Base-by-base conservation (phyloP, 2,329 filamentous ascomycete species). In the Helotiales sp. region DNA sequence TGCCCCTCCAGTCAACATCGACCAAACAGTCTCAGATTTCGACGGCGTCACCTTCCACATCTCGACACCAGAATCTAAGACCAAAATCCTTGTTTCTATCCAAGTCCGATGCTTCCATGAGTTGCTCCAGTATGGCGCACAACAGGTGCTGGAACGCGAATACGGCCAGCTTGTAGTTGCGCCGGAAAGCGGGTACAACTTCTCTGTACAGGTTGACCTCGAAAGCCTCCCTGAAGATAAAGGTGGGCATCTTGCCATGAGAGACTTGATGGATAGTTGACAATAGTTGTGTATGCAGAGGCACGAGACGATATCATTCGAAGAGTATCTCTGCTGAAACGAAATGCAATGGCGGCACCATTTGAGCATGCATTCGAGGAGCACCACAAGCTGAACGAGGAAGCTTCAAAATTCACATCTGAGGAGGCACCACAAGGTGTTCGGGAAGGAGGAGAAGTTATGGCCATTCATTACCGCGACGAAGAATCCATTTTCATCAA, bases 401-500 rank as follows among this genome's bases (percentile, higher is more conserved):
- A 93, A 69, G 93, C 95, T 6, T 90, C 91, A 46, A 91, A 93
- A 71, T 98, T 95, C 73, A 96, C 91, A 34, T 91, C 90, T 2
- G 95, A 99, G 75, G 90, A 93, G 61, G 95, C 96, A 53, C 95
- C 95, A 0, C 91, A 96, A 73, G 93, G 93, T 62, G 81, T 97
- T 29, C 80, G 81, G 65, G 95, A 98, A 76, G 93, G 95, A 51
- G 93, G 93, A 57, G 86, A 95, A 67, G 88, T 98, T 59, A 96
- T 96, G 83, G 87, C 93, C 2, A 96, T 99, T 68, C 93, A 98
- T 75, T 99, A 99, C 78, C 90, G 95, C 56, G 96, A 99, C 71
- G 93, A 98, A 79, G 95, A 99, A 75, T 93, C 95, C 52, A 98
- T 99, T 71, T 99, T 96, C 75, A 89, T 99, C 79, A 98, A 99